These are phyloP conservation scores for Massariosphaeria phaeospora DNA, from an alignment of 495 filamentous ascomycete species.

Conservation along the genomic window DNA sequence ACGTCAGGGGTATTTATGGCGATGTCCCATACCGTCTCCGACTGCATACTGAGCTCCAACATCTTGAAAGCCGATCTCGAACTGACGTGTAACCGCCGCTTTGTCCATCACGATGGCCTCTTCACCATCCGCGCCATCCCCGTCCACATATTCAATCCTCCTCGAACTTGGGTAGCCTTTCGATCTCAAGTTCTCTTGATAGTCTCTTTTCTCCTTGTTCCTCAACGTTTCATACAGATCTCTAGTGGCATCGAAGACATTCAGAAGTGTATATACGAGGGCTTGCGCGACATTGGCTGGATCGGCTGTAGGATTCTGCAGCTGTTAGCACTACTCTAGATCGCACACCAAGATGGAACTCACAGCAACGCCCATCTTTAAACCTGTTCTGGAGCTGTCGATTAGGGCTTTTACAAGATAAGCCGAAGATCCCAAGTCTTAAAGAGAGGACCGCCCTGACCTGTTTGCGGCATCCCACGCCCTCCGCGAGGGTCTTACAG, in stretches of 20 bases:
- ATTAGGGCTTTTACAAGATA: slow-evolving; percentile 8
- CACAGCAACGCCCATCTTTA: slow-evolving; percentile 16
- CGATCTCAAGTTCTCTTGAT: slow-evolving; percentile 14
- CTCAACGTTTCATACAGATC: slow-evolving; percentile 23
- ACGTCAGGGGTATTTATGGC: neutral
- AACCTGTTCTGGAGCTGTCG: slow-evolving; percentile 2
- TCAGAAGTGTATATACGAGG: slow-evolving; percentile 21
- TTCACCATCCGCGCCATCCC: slow-evolving; percentile 4
- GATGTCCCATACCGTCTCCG: slow-evolving; percentile 21
- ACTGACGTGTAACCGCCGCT: slow-evolving; percentile 20
- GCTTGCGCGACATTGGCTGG: slow-evolving; percentile 25
- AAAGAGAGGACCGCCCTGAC: neutral
- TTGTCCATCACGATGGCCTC: slow-evolving; percentile 20
- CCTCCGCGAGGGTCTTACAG: slow-evolving; percentile 4
- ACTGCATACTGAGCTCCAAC: slow-evolving; percentile 21
- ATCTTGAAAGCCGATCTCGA: slow-evolving; percentile 18
- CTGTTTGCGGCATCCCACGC: neutral
- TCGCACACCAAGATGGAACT: neutral
- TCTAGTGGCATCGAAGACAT: slow-evolving; percentile 24
- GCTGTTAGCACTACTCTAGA: slow-evolving; percentile 4
- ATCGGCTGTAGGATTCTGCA: slow-evolving; percentile 20
- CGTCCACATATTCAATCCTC: slow-evolving; percentile 14
- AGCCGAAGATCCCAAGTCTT: slow-evolving; percentile 4
- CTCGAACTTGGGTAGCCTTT: slow-evolving; percentile 20
- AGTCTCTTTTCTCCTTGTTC: slow-evolving; percentile 24